phyloP scores from a whole-genome alignment of 148 eudicot species.

The Fallopia convolvulus region DNA sequence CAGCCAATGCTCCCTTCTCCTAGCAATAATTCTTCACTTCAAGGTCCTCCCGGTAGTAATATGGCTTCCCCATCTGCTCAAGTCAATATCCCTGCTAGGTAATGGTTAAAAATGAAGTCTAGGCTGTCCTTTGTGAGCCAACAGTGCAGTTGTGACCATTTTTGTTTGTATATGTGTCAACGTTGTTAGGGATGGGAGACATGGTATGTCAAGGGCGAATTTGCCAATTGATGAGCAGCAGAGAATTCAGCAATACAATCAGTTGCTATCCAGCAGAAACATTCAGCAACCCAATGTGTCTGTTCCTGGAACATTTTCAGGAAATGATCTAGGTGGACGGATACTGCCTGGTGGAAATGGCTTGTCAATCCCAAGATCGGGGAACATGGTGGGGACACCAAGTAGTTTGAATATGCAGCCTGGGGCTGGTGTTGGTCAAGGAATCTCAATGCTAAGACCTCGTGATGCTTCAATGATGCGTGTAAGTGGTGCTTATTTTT shows the following conservation, averaged over 20 bases:
- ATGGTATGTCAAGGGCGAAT: conserved; percentile 50
- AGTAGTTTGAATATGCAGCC: conserved; percentile 42
- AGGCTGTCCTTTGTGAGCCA: neutral
- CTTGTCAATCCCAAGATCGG: conserved; percentile 53
- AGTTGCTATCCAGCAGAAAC: conserved; percentile 60
- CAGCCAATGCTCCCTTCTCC: conserved; percentile 23
- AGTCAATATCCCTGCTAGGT: conserved; percentile 47
- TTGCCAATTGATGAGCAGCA: conserved; percentile 73
- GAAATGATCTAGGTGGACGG: conserved; percentile 58
- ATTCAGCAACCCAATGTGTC: conserved; percentile 37
- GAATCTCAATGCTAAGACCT: conserved; percentile 51
- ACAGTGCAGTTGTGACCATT: neutral
- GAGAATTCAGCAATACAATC: conserved; percentile 62
- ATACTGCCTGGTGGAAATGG: conserved; percentile 59
- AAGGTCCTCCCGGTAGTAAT: conserved; percentile 29
- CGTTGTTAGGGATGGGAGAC: conserved; percentile 55
- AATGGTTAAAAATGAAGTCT: conserved; percentile 14
- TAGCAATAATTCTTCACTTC: conserved; percentile 20
- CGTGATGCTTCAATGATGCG: conserved; percentile 57
- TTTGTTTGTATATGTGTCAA: neutral
- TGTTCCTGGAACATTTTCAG: conserved; percentile 53
- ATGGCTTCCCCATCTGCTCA: conserved; percentile 30
- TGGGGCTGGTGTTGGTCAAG: conserved; percentile 52
- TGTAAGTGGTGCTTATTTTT: conserved; percentile 39
- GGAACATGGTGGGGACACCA: conserved; percentile 29